Evolutionary conservation across 2,329 filamentous ascomycete species (phyloP).

Genomic region (Zymoseptoria pseudotritici): DNA sequence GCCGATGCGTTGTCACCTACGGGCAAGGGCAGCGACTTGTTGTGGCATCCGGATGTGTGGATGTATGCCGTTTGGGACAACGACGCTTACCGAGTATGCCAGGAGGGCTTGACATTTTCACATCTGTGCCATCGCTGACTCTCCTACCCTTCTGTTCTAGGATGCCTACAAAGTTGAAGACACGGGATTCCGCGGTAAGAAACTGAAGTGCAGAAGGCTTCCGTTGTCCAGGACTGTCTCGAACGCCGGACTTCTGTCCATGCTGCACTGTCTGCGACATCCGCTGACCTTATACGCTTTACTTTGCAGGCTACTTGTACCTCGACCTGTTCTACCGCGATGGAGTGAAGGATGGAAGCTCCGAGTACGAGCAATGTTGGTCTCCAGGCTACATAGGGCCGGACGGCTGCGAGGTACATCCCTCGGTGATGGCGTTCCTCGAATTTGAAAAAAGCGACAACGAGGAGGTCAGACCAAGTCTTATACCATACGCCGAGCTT

Average conservation of each 20-base stretch:
- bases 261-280: too few relatives aligned
- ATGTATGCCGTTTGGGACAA: slow-evolving; percentile 10
- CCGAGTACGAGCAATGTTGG: slow-evolving; percentile 1
- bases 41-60: slow-evolving; percentile 11
- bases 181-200: background rate
- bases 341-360: background rate
- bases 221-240: too few relatives aligned
- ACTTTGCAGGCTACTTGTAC: slow-evolving; percentile 10
- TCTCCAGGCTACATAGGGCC: slow-evolving; percentile 1
- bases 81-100: background rate
- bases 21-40: slow-evolving; percentile 9
- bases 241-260: too few relatives aligned
- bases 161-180: background rate
- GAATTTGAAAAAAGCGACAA: slow-evolving; percentile 2
- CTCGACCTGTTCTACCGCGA: slow-evolving; percentile 8
- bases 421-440: background rate
- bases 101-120: too few relatives aligned
- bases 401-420: slow-evolving; percentile 5
- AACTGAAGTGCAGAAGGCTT: too few relatives aligned
- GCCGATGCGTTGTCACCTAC: slow-evolving; percentile 46
- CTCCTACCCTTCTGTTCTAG: too few relatives aligned
- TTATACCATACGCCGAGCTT: slow-evolving; percentile 2
- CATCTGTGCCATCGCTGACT: too few relatives aligned
- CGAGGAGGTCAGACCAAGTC: slow-evolving; percentile 1
- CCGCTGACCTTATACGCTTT: too few relatives aligned